Base-by-base conservation (phyloP, 2,329 filamentous ascomycete genomes). In the Phoma sp. region DNA sequence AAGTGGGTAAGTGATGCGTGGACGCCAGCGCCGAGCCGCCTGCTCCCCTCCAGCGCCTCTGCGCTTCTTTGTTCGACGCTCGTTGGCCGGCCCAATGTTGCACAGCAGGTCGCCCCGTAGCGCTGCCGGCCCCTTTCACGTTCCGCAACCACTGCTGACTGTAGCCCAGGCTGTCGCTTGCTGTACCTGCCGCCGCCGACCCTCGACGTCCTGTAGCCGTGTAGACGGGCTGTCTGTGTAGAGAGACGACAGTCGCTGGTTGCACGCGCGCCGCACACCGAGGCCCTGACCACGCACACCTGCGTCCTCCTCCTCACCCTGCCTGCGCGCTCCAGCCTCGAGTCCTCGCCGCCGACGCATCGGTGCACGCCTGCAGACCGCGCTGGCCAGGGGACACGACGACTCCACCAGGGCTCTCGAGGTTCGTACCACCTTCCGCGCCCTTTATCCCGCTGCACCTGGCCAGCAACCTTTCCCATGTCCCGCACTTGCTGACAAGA, bases 371-470 rank as follows among this genome's bases (percentile, higher is more conserved):
- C 65, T 67, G 68, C 67, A 74, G 66, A 65, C 43, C 54, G 54
- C 52, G 50, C 55, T 65, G 63, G 59, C 59, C 62, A 65, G 64
- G 62, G 61, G 60, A 66, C 55, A 57, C 61, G 56, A 62, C 50
- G 57, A 61, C 61, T 49, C 40, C 54, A 53, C 48, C 65, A 66
- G 57, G 53, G 53, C 60, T 64, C 56, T 54, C 56, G 60, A 65
- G 60, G 71, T 74, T 72, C 62, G 71, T 74, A 68, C 70, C 49
- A 73, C 71, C 62, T 59, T 47, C 48, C 58, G 51, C 56, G 53
- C 61, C 57, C 47, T 64, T 60, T 62, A 65, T 61, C 60, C 62
- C 48, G 59, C 58, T 42, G 54, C 58, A 45, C 42, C 54, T 45
- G 47, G 47, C 46, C 34, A 39, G 42, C 42, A 49, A 47, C 42